These are phyloP conservation scores for Termitomyces sp. DNA, from an alignment of 768 basidiomycete species.

Conservation along the genomic window DNA sequence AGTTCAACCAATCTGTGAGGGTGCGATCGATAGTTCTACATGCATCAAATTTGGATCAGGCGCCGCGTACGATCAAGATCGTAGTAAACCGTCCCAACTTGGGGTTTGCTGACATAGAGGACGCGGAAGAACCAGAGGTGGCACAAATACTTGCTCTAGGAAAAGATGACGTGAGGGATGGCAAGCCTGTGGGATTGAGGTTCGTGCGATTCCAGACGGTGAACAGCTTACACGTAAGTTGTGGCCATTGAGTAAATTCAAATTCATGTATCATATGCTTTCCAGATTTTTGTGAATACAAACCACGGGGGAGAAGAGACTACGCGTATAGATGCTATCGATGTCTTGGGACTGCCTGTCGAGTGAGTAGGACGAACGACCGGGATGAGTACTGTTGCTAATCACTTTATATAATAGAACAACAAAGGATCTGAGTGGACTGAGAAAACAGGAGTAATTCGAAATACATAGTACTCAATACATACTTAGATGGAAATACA, in stretches of 20 bases:
- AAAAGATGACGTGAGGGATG: constrained; percentile 45
- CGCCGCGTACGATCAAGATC: constrained; percentile 62
- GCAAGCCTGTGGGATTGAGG: constrained; percentile 50
- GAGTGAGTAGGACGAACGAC: constrained; percentile 42
- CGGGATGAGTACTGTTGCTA: neutral
- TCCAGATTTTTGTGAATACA: constrained; percentile 65
- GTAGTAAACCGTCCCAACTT: constrained; percentile 58
- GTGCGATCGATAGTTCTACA: constrained; percentile 58
- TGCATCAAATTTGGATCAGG: constrained; percentile 37
- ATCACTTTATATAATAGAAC: constrained; percentile 21
- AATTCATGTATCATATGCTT: neutral
- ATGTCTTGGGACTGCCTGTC: constrained; percentile 58
- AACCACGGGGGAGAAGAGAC: constrained; percentile 65
- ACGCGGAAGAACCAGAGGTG: constrained; percentile 44
- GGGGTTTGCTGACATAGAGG: constrained; percentile 67
- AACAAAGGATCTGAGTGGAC: constrained; percentile 33
- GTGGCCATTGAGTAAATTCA: neutral
- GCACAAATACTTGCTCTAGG: constrained; percentile 58
- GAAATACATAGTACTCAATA: neutral
- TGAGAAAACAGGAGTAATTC: constrained; percentile 26
- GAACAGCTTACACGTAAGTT: constrained; percentile 61
- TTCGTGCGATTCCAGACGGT: constrained; percentile 72
- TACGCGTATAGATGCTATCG: constrained; percentile 67
- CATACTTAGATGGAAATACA: neutral
- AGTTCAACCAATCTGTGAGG: constrained; percentile 73